These are phyloP conservation scores for Leishmania gerbilli DNA, from an alignment of 208 protist genomes.

Conservation along the genomic window DNA sequence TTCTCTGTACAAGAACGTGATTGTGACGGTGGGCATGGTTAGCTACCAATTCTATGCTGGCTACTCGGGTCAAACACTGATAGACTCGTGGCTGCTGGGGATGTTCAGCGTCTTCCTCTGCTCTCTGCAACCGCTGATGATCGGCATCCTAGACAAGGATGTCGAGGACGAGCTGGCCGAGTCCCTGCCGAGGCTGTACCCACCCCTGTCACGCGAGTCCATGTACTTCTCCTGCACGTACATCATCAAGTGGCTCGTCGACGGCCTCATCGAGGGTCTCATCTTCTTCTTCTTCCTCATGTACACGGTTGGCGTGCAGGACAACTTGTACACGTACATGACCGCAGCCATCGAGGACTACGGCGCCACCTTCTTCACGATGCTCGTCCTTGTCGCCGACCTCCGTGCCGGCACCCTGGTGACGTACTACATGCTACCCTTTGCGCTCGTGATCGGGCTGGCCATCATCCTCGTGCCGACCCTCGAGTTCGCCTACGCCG, in stretches of 20 bases:
- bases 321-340: slow-evolving; percentile 53
- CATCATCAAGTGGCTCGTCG: slow-evolving; percentile 67
- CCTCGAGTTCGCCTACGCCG: slow-evolving; percentile 49
- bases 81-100: slow-evolving; percentile 85
- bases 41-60: slow-evolving; percentile 79
- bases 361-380: slow-evolving; percentile 68
- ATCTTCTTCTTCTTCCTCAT: slow-evolving; percentile 61
- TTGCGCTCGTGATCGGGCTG: slow-evolving; percentile 27
- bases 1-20: slow-evolving; percentile 96
- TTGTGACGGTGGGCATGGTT: slow-evolving; percentile 81
- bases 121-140: slow-evolving; percentile 74
- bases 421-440: slow-evolving; percentile 64
- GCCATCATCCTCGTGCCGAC: slow-evolving; percentile 42
- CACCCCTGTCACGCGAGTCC: slow-evolving; percentile 56
- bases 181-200: slow-evolving; percentile 70
- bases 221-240: slow-evolving; percentile 76
- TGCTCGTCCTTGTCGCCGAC: slow-evolving; percentile 66
- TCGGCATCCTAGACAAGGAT: slow-evolving; percentile 89
- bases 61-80: slow-evolving; percentile 87
- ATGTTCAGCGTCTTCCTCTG: slow-evolving; percentile 87
- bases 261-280: slow-evolving; percentile 59
- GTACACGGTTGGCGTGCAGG: slow-evolving; percentile 41
- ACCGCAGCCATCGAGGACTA: slow-evolving; percentile 65
- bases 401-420: slow-evolving; percentile 45
- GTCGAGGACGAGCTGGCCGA: slow-evolving; percentile 81